Conservation (phyloP, 306 rosid species). For the Psophocarpus tetragonolobus region DNA sequence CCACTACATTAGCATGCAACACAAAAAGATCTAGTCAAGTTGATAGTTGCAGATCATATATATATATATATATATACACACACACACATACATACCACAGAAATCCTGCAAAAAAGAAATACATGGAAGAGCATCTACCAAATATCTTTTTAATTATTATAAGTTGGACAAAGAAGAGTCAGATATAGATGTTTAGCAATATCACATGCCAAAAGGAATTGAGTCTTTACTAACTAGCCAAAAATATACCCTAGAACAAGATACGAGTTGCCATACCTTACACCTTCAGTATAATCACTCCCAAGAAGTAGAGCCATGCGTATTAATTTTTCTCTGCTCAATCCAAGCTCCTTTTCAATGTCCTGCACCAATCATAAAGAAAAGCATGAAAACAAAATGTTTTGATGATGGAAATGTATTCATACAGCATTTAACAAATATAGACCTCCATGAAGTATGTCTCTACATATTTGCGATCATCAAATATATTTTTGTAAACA, state of each 20-base stretch:
- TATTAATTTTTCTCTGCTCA: slow-evolving; percentile 72
- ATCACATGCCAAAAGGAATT: slow-evolving; percentile 9
- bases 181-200: slow-evolving; percentile 13
- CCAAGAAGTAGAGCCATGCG: slow-evolving; percentile 93
- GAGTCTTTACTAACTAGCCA: slow-evolving; percentile 28
- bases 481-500: slow-evolving; percentile 96
- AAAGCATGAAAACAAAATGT: slow-evolving; percentile 8
- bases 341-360: slow-evolving; percentile 89
- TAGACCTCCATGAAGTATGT: slow-evolving; percentile 90
- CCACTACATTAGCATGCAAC: slow-evolving; percentile 61
- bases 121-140: background rate
- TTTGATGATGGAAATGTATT: background rate
- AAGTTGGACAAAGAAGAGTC: background rate
- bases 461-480: slow-evolving; percentile 96
- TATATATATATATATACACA: background rate
- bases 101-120: slow-evolving; percentile 17
- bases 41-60: slow-evolving; percentile 9
- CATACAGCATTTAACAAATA: slow-evolving; percentile 29
- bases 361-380: slow-evolving; percentile 58
- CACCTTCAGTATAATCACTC: slow-evolving; percentile 97
- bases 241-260: slow-evolving; percentile 21
- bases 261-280: slow-evolving; percentile 60
- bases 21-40: slow-evolving; percentile 31
- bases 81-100: slow-evolving; percentile 18
- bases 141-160: background rate